These are phyloP conservation scores for Haplosporangium sp. DNA, from an alignment of 371 early-diverging fungal genomes.

Conservation along the genomic window DNA sequence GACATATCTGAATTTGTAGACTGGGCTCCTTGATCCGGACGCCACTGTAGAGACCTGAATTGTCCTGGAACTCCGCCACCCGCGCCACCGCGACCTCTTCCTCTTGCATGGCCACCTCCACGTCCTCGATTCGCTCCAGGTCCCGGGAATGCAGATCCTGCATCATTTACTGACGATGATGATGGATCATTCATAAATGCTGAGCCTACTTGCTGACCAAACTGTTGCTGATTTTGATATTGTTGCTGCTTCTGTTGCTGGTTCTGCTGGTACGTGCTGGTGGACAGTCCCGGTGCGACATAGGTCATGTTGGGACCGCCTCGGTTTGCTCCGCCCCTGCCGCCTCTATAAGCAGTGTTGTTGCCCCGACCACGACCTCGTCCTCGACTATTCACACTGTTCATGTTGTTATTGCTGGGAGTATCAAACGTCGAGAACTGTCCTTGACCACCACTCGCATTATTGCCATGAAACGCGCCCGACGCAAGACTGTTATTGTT, in stretches of 20 bases:
- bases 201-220: neutral
- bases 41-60: constrained; percentile 38
- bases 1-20: constrained; percentile 3
- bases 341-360: constrained; percentile 18
- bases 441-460: neutral
- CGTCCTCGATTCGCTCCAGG: constrained; percentile 20
- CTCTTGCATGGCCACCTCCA: constrained; percentile 15
- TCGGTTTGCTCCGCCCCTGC: constrained; percentile 15
- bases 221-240: constrained; percentile 5
- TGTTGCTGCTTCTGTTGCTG: constrained; percentile 13
- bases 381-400: constrained; percentile 6
- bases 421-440: constrained; percentile 3
- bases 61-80: constrained; percentile 23
- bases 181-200: neutral
- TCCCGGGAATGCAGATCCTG: constrained; percentile 10
- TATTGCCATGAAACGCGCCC: constrained; percentile 8
- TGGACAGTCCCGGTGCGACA: constrained; percentile 24
- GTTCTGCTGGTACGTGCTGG: neutral
- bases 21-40: constrained; percentile 12
- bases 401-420: neutral
- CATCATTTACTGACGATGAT: neutral
- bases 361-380: constrained; percentile 29
- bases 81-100: constrained; percentile 29
- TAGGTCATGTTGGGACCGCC: constrained; percentile 32
- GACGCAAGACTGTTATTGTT: neutral